These are phyloP conservation scores for Iris macrosiphon DNA, from an alignment of 106 monocot genomes.

Conservation along the genomic window DNA sequence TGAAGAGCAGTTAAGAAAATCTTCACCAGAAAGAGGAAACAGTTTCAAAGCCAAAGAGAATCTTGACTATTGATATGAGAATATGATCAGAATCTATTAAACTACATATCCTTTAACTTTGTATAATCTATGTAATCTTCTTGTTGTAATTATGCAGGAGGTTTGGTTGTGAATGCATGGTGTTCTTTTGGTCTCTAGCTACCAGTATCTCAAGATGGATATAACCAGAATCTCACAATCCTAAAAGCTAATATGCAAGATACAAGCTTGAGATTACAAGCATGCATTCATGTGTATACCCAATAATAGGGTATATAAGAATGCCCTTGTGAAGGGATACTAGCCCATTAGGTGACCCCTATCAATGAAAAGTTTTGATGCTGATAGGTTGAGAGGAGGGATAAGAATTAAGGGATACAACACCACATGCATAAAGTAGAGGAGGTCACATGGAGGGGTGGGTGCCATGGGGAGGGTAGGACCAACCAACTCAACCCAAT, in stretches of 20 bases:
- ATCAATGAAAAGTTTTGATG: not conserved
- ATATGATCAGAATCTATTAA: not conserved
- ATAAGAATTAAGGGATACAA: slow-evolving; percentile 24
- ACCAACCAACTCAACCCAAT: slow-evolving; percentile 15
- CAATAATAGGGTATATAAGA: not conserved
- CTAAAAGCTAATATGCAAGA: not conserved
- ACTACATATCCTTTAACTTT: not conserved
- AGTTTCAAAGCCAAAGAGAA: too few species aligned
- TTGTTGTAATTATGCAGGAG: not conserved
- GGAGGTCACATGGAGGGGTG: slow-evolving; percentile 27
- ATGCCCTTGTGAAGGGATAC: not conserved
- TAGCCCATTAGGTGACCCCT: not conserved
- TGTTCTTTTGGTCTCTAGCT: not conserved
- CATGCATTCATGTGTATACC: not conserved
- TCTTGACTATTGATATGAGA: too few species aligned
- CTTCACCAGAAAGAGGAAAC: too few species aligned
- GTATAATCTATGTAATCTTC: not conserved
- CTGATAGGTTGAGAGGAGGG: slow-evolving; percentile 2
- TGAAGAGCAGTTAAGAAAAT: too few species aligned
- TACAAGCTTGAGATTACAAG: too few species aligned
- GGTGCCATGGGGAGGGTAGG: not conserved
- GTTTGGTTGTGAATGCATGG: not conserved
- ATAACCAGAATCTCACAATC: not conserved
- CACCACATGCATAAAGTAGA: slow-evolving; percentile 36
- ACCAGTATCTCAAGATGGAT: too few species aligned